Percentiles rank a stretch among this genome's conserved stretches.
phyloP scores from a whole-genome alignment of 352 stramenopile genomes.

The Pythium coloratum region DNA sequence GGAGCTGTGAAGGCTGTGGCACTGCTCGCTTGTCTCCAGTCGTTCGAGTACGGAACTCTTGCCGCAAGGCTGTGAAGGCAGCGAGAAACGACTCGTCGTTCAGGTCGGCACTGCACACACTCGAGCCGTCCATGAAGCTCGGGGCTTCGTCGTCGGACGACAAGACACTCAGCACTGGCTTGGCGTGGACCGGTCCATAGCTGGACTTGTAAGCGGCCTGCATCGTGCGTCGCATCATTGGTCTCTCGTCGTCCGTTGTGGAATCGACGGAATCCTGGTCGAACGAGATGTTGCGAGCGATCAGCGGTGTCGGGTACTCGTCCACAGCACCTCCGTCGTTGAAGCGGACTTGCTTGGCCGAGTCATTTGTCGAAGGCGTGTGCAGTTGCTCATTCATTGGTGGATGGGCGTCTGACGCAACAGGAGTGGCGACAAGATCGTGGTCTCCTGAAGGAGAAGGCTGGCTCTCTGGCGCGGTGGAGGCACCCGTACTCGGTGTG shows the following conservation, averaged over 20 bases:
- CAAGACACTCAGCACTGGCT: background rate
- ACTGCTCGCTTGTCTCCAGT: too few species aligned
- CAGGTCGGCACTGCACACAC: conserved; percentile 50
- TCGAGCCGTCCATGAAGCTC: conserved; percentile 58
- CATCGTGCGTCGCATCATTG: conserved; percentile 15
- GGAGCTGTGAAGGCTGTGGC: too few species aligned
- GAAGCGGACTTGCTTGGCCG: conserved; percentile 60
- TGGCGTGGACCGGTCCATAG: background rate
- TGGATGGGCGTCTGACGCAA: background rate
- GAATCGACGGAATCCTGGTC: conserved; percentile 37
- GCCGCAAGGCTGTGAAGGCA: conserved; percentile 35
- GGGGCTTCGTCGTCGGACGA: conserved; percentile 31
- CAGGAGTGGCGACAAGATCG: background rate
- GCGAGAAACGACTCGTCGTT: conserved; percentile 56
- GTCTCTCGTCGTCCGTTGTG: conserved; percentile 36
- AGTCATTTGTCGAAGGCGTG: conserved; percentile 8
- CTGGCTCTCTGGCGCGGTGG: conserved; percentile 14
- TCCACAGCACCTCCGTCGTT: conserved; percentile 17
- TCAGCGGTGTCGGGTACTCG: conserved; percentile 56
- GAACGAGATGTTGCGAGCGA: conserved; percentile 65
- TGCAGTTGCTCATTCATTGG: background rate
- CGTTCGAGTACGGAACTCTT: conserved; percentile 1
- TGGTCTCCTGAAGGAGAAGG: conserved; percentile 2
- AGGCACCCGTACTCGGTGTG: conserved; percentile 6
- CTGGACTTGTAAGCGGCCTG: background rate